phyloP scores from a whole-genome alignment of 2,329 filamentous ascomycete genomes.

The Penicillium oxalicum region DNA sequence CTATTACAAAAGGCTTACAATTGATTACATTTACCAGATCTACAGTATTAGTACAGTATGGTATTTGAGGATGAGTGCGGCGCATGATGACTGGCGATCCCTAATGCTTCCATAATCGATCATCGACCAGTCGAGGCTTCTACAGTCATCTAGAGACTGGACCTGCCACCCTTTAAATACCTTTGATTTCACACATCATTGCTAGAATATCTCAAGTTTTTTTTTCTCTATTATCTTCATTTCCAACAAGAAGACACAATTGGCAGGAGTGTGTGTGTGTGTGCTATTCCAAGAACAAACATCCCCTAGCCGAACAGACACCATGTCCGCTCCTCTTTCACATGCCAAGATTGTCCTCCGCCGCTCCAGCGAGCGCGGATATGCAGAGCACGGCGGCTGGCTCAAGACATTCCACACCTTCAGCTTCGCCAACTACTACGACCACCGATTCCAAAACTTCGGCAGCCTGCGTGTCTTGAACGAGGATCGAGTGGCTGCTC shows the following conservation, averaged over 20 bases:
- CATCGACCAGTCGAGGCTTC: neutral
- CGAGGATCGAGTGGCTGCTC: constrained; percentile 72
- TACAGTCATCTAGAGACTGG: constrained; percentile 1
- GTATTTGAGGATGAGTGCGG: too few species aligned
- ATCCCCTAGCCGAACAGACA: neutral
- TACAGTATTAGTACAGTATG: too few species aligned
- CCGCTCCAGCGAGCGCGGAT: constrained; percentile 64
- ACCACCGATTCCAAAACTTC: constrained; percentile 62
- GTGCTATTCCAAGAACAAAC: too few species aligned
- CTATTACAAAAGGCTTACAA: neutral
- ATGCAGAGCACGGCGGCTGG: constrained; percentile 80
- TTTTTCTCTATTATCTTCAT: neutral
- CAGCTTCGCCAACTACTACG: constrained; percentile 67
- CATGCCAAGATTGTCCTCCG: constrained; percentile 71
- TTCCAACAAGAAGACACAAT: neutral
- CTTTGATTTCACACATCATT: neutral
- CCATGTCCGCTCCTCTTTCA: constrained; percentile 58
- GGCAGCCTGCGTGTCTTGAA: constrained; percentile 79
- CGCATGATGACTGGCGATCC: constrained; percentile 1
- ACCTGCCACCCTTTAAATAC: neutral
- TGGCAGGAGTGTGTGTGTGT: neutral
- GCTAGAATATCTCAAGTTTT: too few species aligned
- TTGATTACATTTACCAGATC: too few species aligned
- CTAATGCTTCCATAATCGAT: constrained; percentile 4
- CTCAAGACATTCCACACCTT: constrained; percentile 83